phyloP scores from a whole-genome alignment of 2,329 filamentous ascomycete species.

The Fusarium fujikuroi region DNA sequence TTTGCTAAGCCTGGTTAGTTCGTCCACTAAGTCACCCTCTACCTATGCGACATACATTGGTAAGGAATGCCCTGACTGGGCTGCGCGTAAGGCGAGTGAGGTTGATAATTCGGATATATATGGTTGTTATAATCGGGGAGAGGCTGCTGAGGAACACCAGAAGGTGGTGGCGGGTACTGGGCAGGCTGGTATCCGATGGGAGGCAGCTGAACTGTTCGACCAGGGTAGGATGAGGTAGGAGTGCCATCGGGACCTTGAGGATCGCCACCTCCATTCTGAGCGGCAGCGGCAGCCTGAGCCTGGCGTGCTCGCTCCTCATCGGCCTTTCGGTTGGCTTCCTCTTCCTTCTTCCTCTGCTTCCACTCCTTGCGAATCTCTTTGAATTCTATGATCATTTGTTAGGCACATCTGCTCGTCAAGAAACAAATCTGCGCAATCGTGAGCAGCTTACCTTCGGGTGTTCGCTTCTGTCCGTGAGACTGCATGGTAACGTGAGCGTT shows the following conservation, averaged over 20 bases:
- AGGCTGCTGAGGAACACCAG: slow-evolving; percentile 61
- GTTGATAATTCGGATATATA: slow-evolving; percentile 68
- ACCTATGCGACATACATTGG: slow-evolving; percentile 59
- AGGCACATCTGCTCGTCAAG: slow-evolving; percentile 20
- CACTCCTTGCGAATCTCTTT: slow-evolving; percentile 99
- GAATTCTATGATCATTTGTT: slow-evolving; percentile 75
- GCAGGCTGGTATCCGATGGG: slow-evolving; percentile 78
- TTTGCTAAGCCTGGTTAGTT: slow-evolving; percentile 46
- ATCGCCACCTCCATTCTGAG: slow-evolving; percentile 61
- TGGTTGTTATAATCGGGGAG: slow-evolving; percentile 67
- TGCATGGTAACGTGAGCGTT: slow-evolving; percentile 99
- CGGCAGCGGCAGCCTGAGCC: slow-evolving; percentile 61
- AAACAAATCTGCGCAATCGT: background rate
- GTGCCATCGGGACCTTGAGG: slow-evolving; percentile 56
- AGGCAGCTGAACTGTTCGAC: slow-evolving; percentile 72
- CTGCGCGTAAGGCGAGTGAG: slow-evolving; percentile 68
- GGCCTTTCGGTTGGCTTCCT: slow-evolving; percentile 64
- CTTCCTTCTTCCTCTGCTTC: slow-evolving; percentile 99
- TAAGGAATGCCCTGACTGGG: slow-evolving; percentile 69
- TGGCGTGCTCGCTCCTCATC: slow-evolving; percentile 85
- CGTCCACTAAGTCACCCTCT: slow-evolving; percentile 20
- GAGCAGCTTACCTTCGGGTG: slow-evolving; percentile 85
- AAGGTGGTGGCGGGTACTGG: slow-evolving; percentile 74
- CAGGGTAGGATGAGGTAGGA: slow-evolving; percentile 65
- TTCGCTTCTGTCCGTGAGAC: slow-evolving; percentile 92